These are phyloP conservation scores for Niveomyces coronatus DNA, from an alignment of 2,329 filamentous ascomycete species.

Conservation along the genomic window DNA sequence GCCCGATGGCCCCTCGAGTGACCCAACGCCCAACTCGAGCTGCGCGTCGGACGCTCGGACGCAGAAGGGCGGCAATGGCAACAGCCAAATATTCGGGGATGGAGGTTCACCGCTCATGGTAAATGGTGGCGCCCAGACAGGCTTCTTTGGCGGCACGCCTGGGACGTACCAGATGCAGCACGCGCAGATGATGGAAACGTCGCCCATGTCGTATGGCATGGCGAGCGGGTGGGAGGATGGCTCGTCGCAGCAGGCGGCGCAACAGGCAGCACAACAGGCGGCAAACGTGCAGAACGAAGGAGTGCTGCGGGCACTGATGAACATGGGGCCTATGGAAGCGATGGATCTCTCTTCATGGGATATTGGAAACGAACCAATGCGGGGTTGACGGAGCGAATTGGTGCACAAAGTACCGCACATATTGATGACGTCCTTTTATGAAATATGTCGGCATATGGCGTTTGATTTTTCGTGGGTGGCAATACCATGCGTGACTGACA, in stretches of 20 bases:
- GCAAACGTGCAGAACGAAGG: conserved; percentile 36
- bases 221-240: conserved; percentile 36
- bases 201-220: conserved; percentile 19
- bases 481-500: no score
- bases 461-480: not conserved
- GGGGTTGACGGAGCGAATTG: conserved; percentile 1
- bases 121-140: not conserved
- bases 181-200: not conserved
- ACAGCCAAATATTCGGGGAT: not conserved
- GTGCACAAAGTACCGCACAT: not conserved
- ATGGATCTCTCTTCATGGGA: conserved; percentile 47
- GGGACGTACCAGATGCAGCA: conserved; percentile 2
- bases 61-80: not conserved
- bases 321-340: conserved; percentile 48
- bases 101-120: conserved; percentile 4
- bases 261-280: conserved; percentile 14
- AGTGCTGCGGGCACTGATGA: conserved; percentile 46
- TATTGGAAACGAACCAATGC: conserved; percentile 9
- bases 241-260: no score
- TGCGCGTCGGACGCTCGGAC: conserved; percentile 15
- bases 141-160: conserved; percentile 4
- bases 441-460: conserved; percentile 2
- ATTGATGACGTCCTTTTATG: not conserved
- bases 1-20: conserved; percentile 39
- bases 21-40: conserved; percentile 52